A percentile compares a stretch with the other conserved stretches of the same genome.
Evolutionary conservation across 441 rosid genomes (phyloP).

Genomic region (Arabidopsis lyrata): DNA sequence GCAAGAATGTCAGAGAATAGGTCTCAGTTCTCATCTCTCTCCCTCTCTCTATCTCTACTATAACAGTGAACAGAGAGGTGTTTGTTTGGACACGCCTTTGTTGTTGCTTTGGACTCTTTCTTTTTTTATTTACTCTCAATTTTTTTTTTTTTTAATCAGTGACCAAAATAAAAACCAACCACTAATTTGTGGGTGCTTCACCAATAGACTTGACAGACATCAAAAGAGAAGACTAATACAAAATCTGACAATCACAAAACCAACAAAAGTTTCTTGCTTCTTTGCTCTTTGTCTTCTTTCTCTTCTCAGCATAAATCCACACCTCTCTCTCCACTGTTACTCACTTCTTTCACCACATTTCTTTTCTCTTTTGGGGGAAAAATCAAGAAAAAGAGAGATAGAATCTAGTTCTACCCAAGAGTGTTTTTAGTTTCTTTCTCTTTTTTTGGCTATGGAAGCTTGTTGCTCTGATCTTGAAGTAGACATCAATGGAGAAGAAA

Average conservation of each 20-base stretch:
- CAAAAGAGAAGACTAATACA: constrained; percentile 31
- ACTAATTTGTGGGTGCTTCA: constrained; percentile 48
- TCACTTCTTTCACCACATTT: constrained; percentile 38
- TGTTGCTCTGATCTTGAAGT: constrained; percentile 88
- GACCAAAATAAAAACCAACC: constrained; percentile 41
- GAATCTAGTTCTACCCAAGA: constrained; percentile 43
- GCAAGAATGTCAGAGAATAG: constrained; percentile 60
- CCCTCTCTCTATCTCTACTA: constrained; percentile 27
- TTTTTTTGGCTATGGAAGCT: constrained; percentile 66
- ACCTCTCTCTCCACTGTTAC: constrained; percentile 33
- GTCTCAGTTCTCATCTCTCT: constrained; percentile 28
- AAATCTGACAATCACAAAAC: constrained; percentile 46
- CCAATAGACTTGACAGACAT: constrained; percentile 48
- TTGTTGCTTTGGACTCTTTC: constrained; percentile 40
- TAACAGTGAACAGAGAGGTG: constrained; percentile 40
- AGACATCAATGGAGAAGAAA: constrained; percentile 94
- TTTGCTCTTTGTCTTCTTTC: constrained; percentile 66
- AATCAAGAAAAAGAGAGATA: constrained; percentile 8
- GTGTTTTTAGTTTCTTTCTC: constrained; percentile 33
- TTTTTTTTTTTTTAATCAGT: constrained; percentile 6
- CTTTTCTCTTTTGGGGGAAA: constrained; percentile 33
- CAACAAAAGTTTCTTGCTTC: constrained; percentile 45
- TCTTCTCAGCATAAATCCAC: constrained; percentile 46
- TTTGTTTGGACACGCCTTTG: constrained; percentile 41
- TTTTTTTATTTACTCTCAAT: not conserved